Percentiles rank a stretch among this genome's conserved stretches.
These are phyloP conservation scores for Myrica gale DNA, from an alignment of 306 rosid genomes.

Conservation along the genomic window DNA sequence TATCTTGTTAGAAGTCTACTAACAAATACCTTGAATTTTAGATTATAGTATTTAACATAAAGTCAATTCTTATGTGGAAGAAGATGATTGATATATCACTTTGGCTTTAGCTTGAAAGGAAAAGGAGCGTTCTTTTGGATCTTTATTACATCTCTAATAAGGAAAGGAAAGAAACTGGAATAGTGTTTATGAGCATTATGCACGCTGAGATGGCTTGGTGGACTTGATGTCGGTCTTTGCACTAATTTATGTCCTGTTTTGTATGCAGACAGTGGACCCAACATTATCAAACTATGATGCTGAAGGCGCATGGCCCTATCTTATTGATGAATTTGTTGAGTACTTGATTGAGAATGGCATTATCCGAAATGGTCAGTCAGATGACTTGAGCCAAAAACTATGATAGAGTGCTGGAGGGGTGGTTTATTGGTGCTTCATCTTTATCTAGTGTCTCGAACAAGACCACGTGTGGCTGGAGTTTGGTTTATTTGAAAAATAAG, in stretches of 20 bases:
- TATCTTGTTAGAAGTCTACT: neutral
- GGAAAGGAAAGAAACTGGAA: neutral
- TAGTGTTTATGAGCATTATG: neutral
- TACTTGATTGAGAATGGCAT: constrained; percentile 78
- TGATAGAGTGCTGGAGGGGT: constrained; percentile 30
- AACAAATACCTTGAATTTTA: neutral
- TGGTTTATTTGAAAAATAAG: constrained; percentile 8
- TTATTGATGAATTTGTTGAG: constrained; percentile 92
- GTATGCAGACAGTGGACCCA: constrained; percentile 62
- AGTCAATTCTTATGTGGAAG: neutral
- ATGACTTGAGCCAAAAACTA: constrained; percentile 41
- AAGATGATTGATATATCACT: neutral
- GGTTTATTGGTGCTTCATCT: constrained; percentile 14
- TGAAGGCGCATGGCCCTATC: constrained; percentile 99
- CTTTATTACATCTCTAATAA: neutral
- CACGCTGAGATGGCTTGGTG: neutral
- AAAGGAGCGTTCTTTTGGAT: neutral
- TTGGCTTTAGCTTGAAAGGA: neutral
- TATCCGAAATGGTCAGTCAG: constrained; percentile 40
- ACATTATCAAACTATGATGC: constrained; percentile 79
- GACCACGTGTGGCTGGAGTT: constrained; percentile 28
- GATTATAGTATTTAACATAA: neutral
- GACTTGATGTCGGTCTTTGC: neutral
- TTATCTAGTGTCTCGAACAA: constrained; percentile 11
- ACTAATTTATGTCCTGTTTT: constrained; percentile 23